Conservation (phyloP, 208 protist genomes). For the Blechomonas ayalai region DNA sequence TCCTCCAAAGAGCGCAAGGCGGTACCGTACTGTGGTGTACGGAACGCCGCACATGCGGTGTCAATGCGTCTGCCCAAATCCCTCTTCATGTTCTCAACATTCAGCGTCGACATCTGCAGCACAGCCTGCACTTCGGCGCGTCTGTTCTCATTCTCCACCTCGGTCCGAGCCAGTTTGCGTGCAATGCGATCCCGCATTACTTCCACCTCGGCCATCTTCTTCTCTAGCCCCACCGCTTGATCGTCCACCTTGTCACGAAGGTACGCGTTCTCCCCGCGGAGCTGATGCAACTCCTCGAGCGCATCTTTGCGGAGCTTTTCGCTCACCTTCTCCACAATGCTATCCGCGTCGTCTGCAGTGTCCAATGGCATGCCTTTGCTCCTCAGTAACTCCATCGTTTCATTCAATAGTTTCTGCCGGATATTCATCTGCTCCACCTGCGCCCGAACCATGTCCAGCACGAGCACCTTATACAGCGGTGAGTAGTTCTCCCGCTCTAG, state of each 20-base stretch:
- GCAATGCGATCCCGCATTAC: slow-evolving; percentile 47
- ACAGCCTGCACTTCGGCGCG: slow-evolving; percentile 45
- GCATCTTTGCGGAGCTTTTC: slow-evolving; percentile 33
- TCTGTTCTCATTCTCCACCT: slow-evolving; percentile 60
- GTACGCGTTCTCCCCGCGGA: slow-evolving; percentile 31
- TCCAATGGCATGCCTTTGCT: slow-evolving; percentile 23
- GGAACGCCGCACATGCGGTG: slow-evolving; percentile 43
- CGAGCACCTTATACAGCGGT: slow-evolving; percentile 61
- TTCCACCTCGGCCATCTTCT: slow-evolving; percentile 44
- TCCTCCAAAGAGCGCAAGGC: slow-evolving; percentile 66
- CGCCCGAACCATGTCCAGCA: slow-evolving; percentile 57
- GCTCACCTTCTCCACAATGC: slow-evolving; percentile 34
- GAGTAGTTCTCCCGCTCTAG: slow-evolving; percentile 27
- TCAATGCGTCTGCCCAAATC: slow-evolving; percentile 66
- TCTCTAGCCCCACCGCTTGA: slow-evolving; percentile 42
- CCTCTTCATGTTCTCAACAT: slow-evolving; percentile 73
- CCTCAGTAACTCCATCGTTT: slow-evolving; percentile 38
- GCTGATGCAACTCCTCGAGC: slow-evolving; percentile 28
- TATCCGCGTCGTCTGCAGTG: slow-evolving; percentile 15
- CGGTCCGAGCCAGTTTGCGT: slow-evolving; percentile 37
- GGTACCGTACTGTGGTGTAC: slow-evolving; percentile 69
- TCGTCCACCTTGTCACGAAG: slow-evolving; percentile 50
- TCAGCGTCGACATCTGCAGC: slow-evolving; percentile 28
- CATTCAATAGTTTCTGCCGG: slow-evolving; percentile 50
- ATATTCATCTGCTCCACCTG: slow-evolving; percentile 55